Percentiles rank a stretch among this genome's conserved stretches.
These are phyloP conservation scores for Podaxis sp. DNA, from an alignment of 768 basidiomycete genomes.

Conservation along the genomic window DNA sequence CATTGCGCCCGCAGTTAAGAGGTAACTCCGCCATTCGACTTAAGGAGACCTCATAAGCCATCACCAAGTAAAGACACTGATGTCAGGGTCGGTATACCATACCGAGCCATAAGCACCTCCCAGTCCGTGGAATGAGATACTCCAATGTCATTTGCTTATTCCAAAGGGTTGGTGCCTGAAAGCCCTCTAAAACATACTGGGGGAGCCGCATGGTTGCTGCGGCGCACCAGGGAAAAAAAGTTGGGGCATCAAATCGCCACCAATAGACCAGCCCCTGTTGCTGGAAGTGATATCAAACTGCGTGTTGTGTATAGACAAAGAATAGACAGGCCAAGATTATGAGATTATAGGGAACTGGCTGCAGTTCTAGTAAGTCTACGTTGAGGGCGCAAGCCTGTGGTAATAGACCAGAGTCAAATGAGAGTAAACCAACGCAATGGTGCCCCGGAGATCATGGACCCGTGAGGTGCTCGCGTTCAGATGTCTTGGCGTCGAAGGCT, in stretches of 20 bases:
- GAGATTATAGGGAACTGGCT: background rate
- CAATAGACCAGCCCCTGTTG: background rate
- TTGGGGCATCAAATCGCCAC: background rate
- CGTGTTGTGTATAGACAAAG: background rate
- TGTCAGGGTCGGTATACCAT: background rate
- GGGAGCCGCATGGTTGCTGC: background rate
- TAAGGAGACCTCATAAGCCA: background rate
- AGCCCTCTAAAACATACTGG: background rate
- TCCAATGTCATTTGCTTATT: background rate
- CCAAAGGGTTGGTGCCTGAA: background rate
- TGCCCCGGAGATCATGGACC: background rate
- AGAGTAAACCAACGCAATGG: background rate
- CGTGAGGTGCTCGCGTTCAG: background rate
- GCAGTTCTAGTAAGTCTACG: background rate
- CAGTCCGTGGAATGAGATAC: background rate
- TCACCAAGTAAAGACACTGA: background rate
- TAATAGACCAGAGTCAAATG: background rate
- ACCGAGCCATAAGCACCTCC: background rate
- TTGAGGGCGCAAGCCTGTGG: background rate
- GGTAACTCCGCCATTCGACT: slow-evolving; percentile 7
- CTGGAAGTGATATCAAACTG: background rate
- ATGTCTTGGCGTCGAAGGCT: slow-evolving; percentile 2
- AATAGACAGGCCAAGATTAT: background rate
- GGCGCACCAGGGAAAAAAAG: background rate
- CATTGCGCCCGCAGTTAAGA: slow-evolving; percentile 12